These are phyloP conservation scores for Gardenia jasminoides DNA, from an alignment of 257 asterid species.

Conservation along the genomic window DNA sequence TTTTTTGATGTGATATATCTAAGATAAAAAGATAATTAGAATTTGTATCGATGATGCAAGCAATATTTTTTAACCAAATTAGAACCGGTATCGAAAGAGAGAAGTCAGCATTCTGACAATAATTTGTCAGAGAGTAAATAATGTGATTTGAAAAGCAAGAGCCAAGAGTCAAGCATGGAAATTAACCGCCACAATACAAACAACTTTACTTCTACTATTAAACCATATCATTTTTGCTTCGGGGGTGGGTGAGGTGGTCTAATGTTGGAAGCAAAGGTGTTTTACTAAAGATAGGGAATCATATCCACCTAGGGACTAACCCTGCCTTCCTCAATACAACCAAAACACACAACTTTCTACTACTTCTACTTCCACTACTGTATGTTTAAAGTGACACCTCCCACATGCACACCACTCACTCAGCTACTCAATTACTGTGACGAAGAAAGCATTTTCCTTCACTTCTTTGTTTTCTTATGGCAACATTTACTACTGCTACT, in stretches of 20 bases:
- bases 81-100: too few relatives aligned
- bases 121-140: not conserved
- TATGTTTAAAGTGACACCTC: constrained; percentile 8
- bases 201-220: not conserved
- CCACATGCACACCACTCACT: constrained; percentile 10
- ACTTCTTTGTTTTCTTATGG: not conserved
- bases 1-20: too few relatives aligned
- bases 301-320: constrained; percentile 20
- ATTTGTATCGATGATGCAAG: too few relatives aligned
- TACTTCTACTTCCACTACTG: too few relatives aligned
- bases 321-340: constrained; percentile 14
- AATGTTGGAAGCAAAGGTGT: constrained; percentile 1
- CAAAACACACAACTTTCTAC: not conserved
- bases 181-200: constrained; percentile 4
- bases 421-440: not conserved
- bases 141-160: not conserved
- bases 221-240: not conserved
- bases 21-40: too few relatives aligned
- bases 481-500: not conserved
- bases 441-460: not conserved
- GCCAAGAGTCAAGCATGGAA: not conserved
- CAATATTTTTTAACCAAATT: too few relatives aligned
- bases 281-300: constrained; percentile 21
- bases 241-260: not conserved
- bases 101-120: not conserved